Evolutionary conservation across 2,329 filamentous ascomycete species (phyloP).

Genomic region (Ascochyta clinopodiicola): DNA sequence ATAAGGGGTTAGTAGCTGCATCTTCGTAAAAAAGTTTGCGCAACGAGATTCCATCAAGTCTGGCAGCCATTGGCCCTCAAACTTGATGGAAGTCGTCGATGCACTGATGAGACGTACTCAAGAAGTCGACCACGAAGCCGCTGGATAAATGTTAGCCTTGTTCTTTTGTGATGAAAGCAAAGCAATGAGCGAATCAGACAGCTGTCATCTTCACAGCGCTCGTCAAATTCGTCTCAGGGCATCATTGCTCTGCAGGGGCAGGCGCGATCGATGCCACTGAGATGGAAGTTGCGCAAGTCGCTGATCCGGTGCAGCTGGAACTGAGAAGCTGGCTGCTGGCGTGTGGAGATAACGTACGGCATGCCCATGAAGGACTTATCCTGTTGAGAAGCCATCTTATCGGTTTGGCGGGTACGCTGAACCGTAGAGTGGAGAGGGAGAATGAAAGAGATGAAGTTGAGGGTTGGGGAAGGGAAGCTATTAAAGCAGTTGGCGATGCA

Average conservation of each 20-base stretch:
- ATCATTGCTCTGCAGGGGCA: conserved; percentile 24
- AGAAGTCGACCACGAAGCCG: conserved; percentile 97
- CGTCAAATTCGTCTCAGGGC: conserved; percentile 27
- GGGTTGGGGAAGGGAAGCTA: conserved; percentile 31
- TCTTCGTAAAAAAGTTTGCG: conserved; percentile 14
- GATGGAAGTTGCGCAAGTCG: conserved; percentile 29
- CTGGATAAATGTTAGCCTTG: conserved; percentile 52
- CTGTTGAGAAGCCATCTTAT: conserved; percentile 21
- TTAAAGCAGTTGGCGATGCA: conserved; percentile 30
- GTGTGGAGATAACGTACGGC: conserved; percentile 43
- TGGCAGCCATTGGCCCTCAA: conserved; percentile 33
- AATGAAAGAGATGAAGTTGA: conserved; percentile 27
- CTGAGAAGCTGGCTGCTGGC: conserved; percentile 25
- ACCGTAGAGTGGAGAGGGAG: conserved; percentile 28
- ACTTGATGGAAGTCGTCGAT: conserved; percentile 25
- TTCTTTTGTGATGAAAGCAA: background rate
- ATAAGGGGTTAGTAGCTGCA: conserved; percentile 52
- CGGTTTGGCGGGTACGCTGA: background rate
- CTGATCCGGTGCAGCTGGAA: conserved; percentile 24
- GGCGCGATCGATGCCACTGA: conserved; percentile 37
- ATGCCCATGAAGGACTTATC: conserved; percentile 52
- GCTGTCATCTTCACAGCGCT: conserved; percentile 25
- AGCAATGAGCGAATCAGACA: conserved; percentile 23
- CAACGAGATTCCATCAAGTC: conserved; percentile 17
- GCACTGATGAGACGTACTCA: conserved; percentile 75